Evolutionary conservation across 1,284 basidiomycete species (phyloP), one percentile per base, ranked within the genome.

Genomic region (Tylopilus sp.): DNA sequence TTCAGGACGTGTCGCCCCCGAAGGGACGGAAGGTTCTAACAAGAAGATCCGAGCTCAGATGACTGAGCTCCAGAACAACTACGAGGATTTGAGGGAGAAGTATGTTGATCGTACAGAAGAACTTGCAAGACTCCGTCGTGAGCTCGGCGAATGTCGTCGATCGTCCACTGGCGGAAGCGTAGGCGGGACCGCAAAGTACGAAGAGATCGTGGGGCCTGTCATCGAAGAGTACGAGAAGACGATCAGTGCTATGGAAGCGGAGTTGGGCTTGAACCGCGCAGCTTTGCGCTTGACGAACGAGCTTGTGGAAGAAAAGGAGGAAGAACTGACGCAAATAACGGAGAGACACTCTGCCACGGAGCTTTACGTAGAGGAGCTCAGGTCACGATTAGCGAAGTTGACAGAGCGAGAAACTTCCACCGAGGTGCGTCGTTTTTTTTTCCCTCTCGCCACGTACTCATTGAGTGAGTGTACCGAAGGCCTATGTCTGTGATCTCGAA

Each of bases 171-270:
- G 81, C n/a, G 84, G 86, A 18, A 78, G 80, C 34, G 62, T 82
- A 31, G 82, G 80, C n/a, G 84, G 79, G 31, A 84, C 85, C 6
- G 82, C 77, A 44, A 91, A 89, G 67, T 98, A 97, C 65, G 91
- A 97, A 62, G 90, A 94, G 67, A 96, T 97, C 49, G 94, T 98
- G 18, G 95, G 94, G 31, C 96, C 96, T 7, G 93, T 99, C 59
- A 97, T 99, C 49, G 88, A 96, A 67, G 96, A 98, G 73, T 99
- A 99, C 70, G 96, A 99, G 74, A 95, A 96, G 76, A 93, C 94
- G 1, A 95, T 99, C 56, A 84, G 86, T 40, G 87, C 92, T 2
- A 88, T 99, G 75, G 97, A 99, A 67, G 92, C 94, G 1, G 90
- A 98, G 68, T 79, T 97, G 48, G 92, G 84, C 59, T 77, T 97